These are phyloP conservation scores for Dictyostelium intermedium DNA, from an alignment of 78 protist species.

Conservation along the genomic window DNA sequence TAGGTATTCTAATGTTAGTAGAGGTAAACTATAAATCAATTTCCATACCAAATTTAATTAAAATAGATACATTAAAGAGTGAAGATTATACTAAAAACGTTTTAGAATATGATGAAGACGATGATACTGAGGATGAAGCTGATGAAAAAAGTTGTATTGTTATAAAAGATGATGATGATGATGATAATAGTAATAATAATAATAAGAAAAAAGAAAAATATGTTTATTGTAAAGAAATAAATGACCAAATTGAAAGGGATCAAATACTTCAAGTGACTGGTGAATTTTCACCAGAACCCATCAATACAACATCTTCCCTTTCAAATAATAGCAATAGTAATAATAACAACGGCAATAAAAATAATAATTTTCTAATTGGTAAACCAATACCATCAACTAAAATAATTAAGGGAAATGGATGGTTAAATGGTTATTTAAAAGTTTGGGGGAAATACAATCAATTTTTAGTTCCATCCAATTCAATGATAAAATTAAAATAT, in stretches of 20 bases:
- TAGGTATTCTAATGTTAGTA: constrained; percentile 46
- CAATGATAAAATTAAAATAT: constrained; percentile 31
- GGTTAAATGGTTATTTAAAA: constrained; percentile 61
- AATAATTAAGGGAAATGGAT: not conserved
- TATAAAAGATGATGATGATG: not conserved
- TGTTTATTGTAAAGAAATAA: constrained; percentile 49
- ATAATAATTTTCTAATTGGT: constrained; percentile 16
- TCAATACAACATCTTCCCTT: not conserved
- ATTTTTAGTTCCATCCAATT: not conserved
- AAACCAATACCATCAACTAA: constrained; percentile 12
- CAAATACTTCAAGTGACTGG: constrained; percentile 41
- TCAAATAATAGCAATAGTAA: not conserved
- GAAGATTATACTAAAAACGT: not conserved
- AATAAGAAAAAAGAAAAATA: not conserved
- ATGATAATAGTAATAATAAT: not conserved
- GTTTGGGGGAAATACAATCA: constrained; percentile 40
- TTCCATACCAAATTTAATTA: not conserved
- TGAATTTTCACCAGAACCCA: constrained; percentile 14
- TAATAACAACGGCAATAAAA: too few species aligned
- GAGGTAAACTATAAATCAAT: constrained; percentile 24
- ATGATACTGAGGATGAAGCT: constrained; percentile 52
- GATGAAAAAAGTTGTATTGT: not conserved
- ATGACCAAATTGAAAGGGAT: constrained; percentile 13
- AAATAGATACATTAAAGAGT: constrained; percentile 11
- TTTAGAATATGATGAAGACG: constrained; percentile 29